phyloP scores from a whole-genome alignment of 192 early-diverging fungal genomes.

The Coemansia guatemalensis region DNA sequence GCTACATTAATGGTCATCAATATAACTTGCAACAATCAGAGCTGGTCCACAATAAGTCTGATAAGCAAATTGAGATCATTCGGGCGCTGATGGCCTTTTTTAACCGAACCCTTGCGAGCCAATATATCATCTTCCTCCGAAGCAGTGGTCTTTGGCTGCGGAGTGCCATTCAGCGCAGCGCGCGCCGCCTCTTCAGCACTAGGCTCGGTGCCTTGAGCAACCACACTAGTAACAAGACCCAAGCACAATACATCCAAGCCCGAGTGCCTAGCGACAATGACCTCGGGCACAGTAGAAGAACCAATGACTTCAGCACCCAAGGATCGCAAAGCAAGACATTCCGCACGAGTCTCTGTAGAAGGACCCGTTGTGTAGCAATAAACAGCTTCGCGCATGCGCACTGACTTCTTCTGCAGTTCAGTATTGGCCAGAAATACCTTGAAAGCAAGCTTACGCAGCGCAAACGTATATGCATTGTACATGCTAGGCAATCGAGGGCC shows the following conservation, averaged over 20 bases:
- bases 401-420: constrained; percentile 33
- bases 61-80: constrained; percentile 39
- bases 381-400: constrained; percentile 72
- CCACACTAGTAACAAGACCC: constrained; percentile 76
- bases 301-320: constrained; percentile 84
- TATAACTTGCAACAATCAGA: constrained; percentile 23
- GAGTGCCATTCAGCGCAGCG: constrained; percentile 28
- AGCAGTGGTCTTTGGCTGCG: constrained; percentile 6
- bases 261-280: constrained; percentile 81
- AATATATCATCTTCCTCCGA: constrained; percentile 37
- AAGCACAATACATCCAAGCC: constrained; percentile 80
- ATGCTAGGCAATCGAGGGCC: constrained; percentile 87
- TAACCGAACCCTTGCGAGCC: constrained; percentile 32
- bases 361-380: constrained; percentile 87
- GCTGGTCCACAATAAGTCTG: constrained; percentile 28
- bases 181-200: constrained; percentile 39
- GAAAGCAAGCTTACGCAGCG: constrained; percentile 71
- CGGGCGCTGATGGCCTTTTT: constrained; percentile 47
- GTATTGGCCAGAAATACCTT: constrained; percentile 23
- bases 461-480: constrained; percentile 80
- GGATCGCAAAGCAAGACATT: constrained; percentile 66
- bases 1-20: neutral
- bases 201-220: constrained; percentile 37
- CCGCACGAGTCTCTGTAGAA: constrained; percentile 87
- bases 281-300: constrained; percentile 88